phyloP scores from a whole-genome alignment of 352 stramenopile species.

The Salisapilia sapeloensis region DNA sequence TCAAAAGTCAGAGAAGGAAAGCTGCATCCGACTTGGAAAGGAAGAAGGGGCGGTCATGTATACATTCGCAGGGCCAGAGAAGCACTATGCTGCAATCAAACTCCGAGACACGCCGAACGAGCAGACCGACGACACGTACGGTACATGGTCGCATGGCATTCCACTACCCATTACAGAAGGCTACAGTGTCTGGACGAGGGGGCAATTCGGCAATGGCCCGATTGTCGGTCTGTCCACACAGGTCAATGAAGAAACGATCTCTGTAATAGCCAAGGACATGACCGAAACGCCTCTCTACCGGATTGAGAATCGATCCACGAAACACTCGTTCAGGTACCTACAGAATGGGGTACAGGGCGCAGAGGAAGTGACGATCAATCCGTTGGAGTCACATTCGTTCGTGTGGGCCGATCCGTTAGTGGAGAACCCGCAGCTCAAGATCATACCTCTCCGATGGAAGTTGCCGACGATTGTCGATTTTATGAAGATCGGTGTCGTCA shows the following conservation, averaged over 20 bases:
- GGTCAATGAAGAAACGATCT: conserved; percentile 48
- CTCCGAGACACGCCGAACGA: conserved; percentile 41
- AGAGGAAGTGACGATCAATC: conserved; percentile 50
- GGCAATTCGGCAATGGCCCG: conserved; percentile 46
- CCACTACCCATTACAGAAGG: conserved; percentile 15
- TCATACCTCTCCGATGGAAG: conserved; percentile 43
- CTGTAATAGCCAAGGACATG: conserved; percentile 45
- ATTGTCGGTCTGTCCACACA: conserved; percentile 48
- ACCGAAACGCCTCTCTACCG: conserved; percentile 50
- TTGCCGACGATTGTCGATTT: conserved; percentile 60
- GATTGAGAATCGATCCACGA: conserved; percentile 75
- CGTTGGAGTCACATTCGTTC: conserved; percentile 59
- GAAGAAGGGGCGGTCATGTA: conserved; percentile 49
- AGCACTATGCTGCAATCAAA: conserved; percentile 41
- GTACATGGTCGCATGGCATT: conserved; percentile 39
- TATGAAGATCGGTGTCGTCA: conserved; percentile 46
- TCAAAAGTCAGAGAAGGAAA: conserved; percentile 10
- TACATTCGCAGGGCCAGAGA: conserved; percentile 45
- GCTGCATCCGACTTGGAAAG: conserved; percentile 22
- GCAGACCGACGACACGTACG: conserved; percentile 9
- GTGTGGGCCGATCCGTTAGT: conserved; percentile 63
- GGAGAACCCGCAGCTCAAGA: conserved; percentile 25
- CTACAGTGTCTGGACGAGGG: conserved; percentile 46
- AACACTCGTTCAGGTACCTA: conserved; percentile 51
- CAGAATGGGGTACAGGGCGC: conserved; percentile 34